Conservation (phyloP, 75 land plant species). For the Sequoia sempervirens region DNA sequence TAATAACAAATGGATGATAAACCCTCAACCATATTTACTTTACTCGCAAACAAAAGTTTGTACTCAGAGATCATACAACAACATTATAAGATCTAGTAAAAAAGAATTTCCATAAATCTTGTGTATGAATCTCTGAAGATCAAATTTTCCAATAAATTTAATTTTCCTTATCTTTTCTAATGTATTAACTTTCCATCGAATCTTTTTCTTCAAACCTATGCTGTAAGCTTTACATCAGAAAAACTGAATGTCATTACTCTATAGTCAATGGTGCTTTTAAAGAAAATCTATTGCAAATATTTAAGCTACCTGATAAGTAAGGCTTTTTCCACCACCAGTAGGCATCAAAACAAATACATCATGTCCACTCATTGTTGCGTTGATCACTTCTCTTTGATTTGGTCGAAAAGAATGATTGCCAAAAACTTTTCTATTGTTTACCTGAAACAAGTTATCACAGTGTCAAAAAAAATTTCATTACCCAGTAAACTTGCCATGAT, state of each 20-base stretch:
- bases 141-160: neutral
- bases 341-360: conserved; percentile 99
- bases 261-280: neutral
- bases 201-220: neutral
- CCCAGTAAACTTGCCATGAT: neutral
- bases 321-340: conserved; percentile 98
- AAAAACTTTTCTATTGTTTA: conserved; percentile 79
- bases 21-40: neutral
- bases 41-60: neutral
- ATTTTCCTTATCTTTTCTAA: neutral
- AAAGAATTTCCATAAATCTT: neutral
- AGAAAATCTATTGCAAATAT: neutral
- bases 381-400: conserved; percentile 93
- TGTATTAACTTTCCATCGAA: neutral
- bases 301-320: conserved; percentile 85
- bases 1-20: neutral
- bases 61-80: neutral
- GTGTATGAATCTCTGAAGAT: neutral
- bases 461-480: neutral
- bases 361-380: conserved; percentile 96
- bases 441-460: conserved; percentile 32
- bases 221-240: neutral
- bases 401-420: conserved; percentile 96
- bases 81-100: neutral
- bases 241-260: neutral